Conservation (phyloP, 352 stramenopile species). For the Globisporangium sylvaticum region DNA sequence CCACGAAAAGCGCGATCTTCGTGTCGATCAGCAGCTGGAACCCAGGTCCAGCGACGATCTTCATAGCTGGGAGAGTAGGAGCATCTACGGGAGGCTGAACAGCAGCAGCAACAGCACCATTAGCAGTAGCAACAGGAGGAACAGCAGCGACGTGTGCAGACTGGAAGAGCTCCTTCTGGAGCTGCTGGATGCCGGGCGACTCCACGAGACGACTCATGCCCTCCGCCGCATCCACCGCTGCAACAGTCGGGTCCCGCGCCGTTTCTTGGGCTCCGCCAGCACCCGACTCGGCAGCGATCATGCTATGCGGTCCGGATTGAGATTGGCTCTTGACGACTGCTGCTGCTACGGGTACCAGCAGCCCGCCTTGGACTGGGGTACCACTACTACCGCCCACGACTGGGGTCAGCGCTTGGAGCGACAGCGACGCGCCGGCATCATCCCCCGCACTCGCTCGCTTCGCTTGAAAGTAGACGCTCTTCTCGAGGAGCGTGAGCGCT, state of each 20-base stretch:
- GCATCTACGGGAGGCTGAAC: neutral
- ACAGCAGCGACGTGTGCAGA: neutral
- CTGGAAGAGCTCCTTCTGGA: neutral
- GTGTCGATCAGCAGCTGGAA: constrained; percentile 6
- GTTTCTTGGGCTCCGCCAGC: neutral
- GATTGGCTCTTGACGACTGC: neutral
- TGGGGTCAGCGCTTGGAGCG: neutral
- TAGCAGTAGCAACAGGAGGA: neutral
- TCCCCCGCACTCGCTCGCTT: neutral
- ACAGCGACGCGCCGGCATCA: neutral
- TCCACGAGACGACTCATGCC: constrained; percentile 13
- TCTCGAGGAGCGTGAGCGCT: constrained; percentile 8
- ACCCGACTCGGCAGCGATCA: neutral
- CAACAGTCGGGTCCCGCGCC: neutral
- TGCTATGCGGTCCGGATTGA: neutral
- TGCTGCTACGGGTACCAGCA: neutral
- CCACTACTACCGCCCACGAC: neutral
- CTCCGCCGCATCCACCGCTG: constrained; percentile 5
- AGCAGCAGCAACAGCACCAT: neutral
- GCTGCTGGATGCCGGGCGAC: neutral
- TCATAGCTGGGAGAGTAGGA: neutral
- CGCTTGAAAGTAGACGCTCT: constrained; percentile 5
- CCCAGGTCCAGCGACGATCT: neutral
- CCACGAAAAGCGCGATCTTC: constrained; percentile 1
- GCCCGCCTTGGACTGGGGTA: too few species aligned